Evolutionary conservation across 176 grass and related monocot genomes (phyloP).

Genomic region (Juncus inflexus): DNA sequence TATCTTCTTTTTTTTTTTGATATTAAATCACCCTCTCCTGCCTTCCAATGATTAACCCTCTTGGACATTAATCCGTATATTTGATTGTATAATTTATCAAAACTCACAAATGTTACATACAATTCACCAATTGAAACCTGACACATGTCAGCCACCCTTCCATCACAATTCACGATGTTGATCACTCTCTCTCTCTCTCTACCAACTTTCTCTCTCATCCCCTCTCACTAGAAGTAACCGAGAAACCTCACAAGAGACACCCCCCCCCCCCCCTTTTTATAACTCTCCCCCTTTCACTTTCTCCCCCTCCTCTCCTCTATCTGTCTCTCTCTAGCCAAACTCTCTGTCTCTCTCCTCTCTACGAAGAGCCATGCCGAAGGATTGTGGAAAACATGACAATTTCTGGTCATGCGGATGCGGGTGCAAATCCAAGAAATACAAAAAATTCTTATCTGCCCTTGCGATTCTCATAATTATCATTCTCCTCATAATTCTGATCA

Average conservation of each 20-base stretch:
- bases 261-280: conserved; percentile 21
- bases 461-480: neutral
- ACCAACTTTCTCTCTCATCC: conserved; percentile 12
- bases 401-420: conserved; percentile 10
- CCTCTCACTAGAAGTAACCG: conserved; percentile 3
- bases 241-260: conserved; percentile 9
- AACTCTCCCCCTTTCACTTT: neutral
- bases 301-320: neutral
- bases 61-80: no score
- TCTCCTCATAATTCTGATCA: conserved; percentile 33
- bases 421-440: conserved; percentile 18
- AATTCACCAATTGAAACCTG: neutral
- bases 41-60: no score
- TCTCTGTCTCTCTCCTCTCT: conserved; percentile 5
- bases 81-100: no score
- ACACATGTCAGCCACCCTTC: conserved; percentile 10
- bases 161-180: conserved; percentile 28
- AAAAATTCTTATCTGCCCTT: neutral
- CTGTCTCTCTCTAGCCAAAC: neutral
- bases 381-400: conserved; percentile 40
- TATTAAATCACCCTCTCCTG: no score
- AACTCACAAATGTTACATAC: neutral
- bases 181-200: neutral
- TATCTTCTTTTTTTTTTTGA: no score
- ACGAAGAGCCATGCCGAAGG: conserved; percentile 35